Percentiles rank a stretch among this genome's conserved stretches.
phyloP scores from a whole-genome alignment of 179 eudicot species.

The Carnegiea gigantea region DNA sequence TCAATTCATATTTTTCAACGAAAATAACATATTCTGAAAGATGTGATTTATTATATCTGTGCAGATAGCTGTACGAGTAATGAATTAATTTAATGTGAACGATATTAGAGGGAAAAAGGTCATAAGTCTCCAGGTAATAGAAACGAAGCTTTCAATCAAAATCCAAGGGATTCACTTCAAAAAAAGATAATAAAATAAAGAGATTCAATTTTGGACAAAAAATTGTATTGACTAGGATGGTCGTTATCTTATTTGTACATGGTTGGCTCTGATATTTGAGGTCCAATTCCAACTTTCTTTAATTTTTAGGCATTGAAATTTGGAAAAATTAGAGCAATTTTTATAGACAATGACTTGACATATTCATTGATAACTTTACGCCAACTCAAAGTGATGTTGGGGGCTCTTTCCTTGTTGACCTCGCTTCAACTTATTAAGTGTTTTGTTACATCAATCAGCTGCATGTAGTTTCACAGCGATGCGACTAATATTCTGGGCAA shows the following conservation, averaged over 20 bases:
- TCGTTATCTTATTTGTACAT: constrained; percentile 10
- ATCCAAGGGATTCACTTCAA: not conserved
- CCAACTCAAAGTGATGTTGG: not conserved
- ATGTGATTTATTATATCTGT: not conserved
- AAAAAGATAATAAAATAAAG: not conserved
- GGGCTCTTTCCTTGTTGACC: not conserved
- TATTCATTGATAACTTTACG: not conserved
- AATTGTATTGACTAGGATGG: not conserved
- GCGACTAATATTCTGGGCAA: too few species aligned
- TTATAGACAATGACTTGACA: not conserved
- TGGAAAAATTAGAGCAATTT: not conserved
- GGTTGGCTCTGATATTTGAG: not conserved
- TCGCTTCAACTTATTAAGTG: not conserved
- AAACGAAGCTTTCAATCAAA: constrained; percentile 9
- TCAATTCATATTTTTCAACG: too few species aligned
- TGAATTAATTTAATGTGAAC: not conserved
- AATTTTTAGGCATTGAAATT: not conserved
- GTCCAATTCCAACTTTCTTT: not conserved
- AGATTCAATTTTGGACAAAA: not conserved
- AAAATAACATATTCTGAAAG: too few species aligned
- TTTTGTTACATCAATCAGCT: not conserved
- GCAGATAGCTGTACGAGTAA: not conserved
- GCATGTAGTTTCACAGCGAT: not conserved
- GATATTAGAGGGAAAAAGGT: constrained; percentile 5
- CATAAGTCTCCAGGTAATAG: not conserved